Percentiles rank a stretch among this genome's conserved stretches.
phyloP scores from a whole-genome alignment of 1,139 yeast species.

The Chernovozyma aurita region DNA sequence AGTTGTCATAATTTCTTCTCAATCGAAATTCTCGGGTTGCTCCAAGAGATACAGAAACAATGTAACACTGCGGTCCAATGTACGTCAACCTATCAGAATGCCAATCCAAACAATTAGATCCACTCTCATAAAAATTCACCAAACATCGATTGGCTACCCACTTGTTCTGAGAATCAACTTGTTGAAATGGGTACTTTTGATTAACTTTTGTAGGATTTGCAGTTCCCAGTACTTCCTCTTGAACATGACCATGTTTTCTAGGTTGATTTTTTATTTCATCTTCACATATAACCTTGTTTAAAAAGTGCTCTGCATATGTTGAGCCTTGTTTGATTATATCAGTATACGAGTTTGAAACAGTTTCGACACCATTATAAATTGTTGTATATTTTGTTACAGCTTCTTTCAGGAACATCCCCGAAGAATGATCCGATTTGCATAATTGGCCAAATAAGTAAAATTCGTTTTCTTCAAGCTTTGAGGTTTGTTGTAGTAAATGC shows the following conservation, averaged over 20 bases:
- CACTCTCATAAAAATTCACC: slow-evolving; percentile 49
- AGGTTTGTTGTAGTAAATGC: slow-evolving; percentile 31
- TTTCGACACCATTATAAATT: slow-evolving; percentile 36
- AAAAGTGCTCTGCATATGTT: slow-evolving; percentile 34
- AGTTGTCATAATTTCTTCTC: slow-evolving; percentile 28
- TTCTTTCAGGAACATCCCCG: slow-evolving; percentile 30
- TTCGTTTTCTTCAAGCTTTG: slow-evolving; percentile 25
- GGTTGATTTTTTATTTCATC: not conserved
- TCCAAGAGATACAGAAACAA: slow-evolving; percentile 65
- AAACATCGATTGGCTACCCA: slow-evolving; percentile 56
- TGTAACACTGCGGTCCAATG: slow-evolving; percentile 64
- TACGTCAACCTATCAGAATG: slow-evolving; percentile 70
- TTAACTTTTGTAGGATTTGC: slow-evolving; percentile 22
- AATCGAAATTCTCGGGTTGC: slow-evolving; percentile 62
- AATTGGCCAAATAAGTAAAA: slow-evolving; percentile 60
- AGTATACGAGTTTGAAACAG: slow-evolving; percentile 14
- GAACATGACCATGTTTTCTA: not conserved
- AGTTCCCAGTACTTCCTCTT: too few relatives aligned
- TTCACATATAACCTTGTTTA: slow-evolving; percentile 20
- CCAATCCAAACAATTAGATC: slow-evolving; percentile 55
- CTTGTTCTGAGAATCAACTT: slow-evolving; percentile 9
- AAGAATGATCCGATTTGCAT: slow-evolving; percentile 51
- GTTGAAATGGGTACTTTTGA: slow-evolving; percentile 16
- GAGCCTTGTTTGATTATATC: slow-evolving; percentile 38
- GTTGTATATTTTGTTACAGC: slow-evolving; percentile 9